These are phyloP conservation scores for Sanghuangporus weigelae DNA, from an alignment of 1,284 basidiomycete genomes.

Conservation along the genomic window DNA sequence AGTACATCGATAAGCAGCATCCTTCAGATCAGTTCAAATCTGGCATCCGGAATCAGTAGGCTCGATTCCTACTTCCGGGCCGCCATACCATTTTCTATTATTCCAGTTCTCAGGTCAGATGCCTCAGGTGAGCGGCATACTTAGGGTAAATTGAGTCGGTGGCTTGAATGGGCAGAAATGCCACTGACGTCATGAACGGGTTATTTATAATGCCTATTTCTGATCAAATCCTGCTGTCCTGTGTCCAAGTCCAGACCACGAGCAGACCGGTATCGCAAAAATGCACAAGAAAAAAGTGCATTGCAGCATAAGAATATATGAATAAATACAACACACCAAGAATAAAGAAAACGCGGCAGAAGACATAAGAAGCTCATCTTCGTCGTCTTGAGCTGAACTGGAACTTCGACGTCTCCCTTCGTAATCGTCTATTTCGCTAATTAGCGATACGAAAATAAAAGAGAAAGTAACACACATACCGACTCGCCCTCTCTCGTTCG, in stretches of 20 bases:
- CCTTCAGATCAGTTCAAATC: no score
- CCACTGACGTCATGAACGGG: no score
- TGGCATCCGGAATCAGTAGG: no score
- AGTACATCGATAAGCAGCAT: no score
- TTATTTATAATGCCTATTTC: no score
- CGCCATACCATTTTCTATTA: no score
- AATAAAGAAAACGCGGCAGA: neutral
- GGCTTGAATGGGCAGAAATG: no score
- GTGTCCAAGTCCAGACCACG: neutral
- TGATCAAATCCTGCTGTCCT: no score
- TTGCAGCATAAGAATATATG: neutral
- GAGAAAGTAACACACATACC: constrained; percentile 34
- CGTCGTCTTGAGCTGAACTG: constrained; percentile 55
- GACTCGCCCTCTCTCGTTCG: constrained; percentile 76
- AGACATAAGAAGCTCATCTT: constrained; percentile 27
- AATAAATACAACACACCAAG: constrained; percentile 1
- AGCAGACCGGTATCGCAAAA: neutral
- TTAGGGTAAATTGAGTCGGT: no score
- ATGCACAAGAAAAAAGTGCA: neutral
- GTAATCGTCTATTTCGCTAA: constrained; percentile 45
- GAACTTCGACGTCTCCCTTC: constrained; percentile 73
- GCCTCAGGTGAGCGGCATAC: no score
- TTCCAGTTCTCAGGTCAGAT: no score
- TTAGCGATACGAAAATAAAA: neutral
- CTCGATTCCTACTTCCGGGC: no score